A percentile compares a stretch with the other conserved stretches of the same genome.
These are phyloP conservation scores for Pichia insulana DNA, from an alignment of 805 yeast genomes.

Conservation along the genomic window DNA sequence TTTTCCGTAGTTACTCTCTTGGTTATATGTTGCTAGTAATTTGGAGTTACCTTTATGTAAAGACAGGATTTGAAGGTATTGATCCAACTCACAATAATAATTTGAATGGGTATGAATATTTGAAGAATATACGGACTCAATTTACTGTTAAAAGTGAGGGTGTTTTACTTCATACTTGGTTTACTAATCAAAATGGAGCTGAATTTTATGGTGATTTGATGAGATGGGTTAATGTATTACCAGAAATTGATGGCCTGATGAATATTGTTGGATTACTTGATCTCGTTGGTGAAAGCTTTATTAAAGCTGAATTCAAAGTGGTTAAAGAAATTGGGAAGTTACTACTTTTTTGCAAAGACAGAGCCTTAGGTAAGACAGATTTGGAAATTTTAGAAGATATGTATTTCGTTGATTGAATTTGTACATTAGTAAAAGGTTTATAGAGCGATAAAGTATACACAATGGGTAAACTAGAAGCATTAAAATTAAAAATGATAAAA, in stretches of 20 bases:
- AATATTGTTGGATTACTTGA: constrained; percentile 48
- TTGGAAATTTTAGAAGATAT: constrained; percentile 41
- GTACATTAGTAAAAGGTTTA: neutral
- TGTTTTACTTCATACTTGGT: constrained; percentile 26
- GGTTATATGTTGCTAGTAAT: constrained; percentile 35
- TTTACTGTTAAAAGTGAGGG: constrained; percentile 29
- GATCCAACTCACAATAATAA: constrained; percentile 19
- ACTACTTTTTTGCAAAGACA: constrained; percentile 43
- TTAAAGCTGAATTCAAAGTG: constrained; percentile 43
- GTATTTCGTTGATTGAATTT: constrained; percentile 26
- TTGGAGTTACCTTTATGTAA: constrained; percentile 44
- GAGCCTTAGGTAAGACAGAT: constrained; percentile 41
- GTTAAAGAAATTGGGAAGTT: constrained; percentile 49
- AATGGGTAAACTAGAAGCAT: too few relatives aligned
- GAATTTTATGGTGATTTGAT: constrained; percentile 35
- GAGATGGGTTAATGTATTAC: constrained; percentile 33
- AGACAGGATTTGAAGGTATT: constrained; percentile 35
- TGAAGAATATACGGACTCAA: constrained; percentile 39
- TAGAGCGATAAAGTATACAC: neutral
- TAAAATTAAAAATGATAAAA: neutral
- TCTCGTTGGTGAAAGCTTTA: constrained; percentile 33
- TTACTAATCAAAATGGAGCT: constrained; percentile 26
- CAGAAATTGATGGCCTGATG: constrained; percentile 34
- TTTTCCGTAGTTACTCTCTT: constrained; percentile 35
- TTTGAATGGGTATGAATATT: constrained; percentile 44